Evolutionary conservation across 2,329 filamentous ascomycete genomes (phyloP), one percentile per base, ranked within the genome.

Genomic region (Colletotrichum liaoningense): DNA sequence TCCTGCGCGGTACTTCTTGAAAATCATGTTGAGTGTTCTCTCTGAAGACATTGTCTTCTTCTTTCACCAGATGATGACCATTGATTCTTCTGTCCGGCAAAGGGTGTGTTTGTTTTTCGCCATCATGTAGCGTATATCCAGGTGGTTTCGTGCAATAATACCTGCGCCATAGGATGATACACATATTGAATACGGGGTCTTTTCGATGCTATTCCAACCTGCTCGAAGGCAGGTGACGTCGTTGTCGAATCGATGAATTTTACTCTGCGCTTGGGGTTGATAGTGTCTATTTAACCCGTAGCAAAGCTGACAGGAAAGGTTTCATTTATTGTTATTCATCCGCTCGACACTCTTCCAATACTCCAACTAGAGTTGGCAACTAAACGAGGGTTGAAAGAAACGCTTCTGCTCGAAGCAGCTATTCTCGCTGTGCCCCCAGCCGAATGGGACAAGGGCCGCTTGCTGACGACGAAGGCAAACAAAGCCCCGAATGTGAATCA

Each of bases 131-230:
- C 55, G n/a, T 66, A n/a, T 35, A 63, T 19, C 55, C 14, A 11
- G 59, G 42, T 22, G 70, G 54, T 33, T 63, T 73, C 54, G 70
- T 59, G 59, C 70, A 73, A 62, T 64, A 16, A 14, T 70, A 73
- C 24, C 67, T 63, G 59, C 70, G 70, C 59, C 59, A 73, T 28
- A 73, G 19, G 42, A 30, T 11, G n/a, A 70, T 55, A 7, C 70
- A 73, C 70, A 73, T 73, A 19, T 55, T 11, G 46, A 1, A 9
- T 7, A 16, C 2, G 12, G 12, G 11, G 8, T 38, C n/a, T 38
- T 12, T 2, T 42, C 16, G 6, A 14, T 54, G 7, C 14, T 19
- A 28, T 12, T 55, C 4, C 3, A 8, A 1, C 2, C 12, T 55
- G n/a, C 19, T 19, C 7, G 1, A 2, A n/a, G 6, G 4, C 12